Conservation (phyloP, 2,329 filamentous ascomycete species). For the Verticillium albo-atrum region DNA sequence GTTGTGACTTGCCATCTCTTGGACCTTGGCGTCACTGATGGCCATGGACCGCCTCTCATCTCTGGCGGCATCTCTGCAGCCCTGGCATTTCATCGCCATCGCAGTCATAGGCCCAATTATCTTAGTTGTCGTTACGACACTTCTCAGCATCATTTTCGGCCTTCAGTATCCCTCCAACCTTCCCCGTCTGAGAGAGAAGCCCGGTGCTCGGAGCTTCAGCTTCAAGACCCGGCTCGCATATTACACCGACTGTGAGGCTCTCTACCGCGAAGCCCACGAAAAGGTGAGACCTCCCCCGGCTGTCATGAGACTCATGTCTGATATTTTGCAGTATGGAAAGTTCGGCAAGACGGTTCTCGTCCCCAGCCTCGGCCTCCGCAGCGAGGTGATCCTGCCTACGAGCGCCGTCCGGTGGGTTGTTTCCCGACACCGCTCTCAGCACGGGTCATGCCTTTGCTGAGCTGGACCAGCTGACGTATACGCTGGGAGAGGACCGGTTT, state of each 20-base stretch:
- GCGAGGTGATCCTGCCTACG: constrained; percentile 37
- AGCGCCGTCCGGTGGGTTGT: constrained; percentile 33
- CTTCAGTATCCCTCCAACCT: not conserved
- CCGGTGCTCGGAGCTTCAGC: constrained; percentile 17
- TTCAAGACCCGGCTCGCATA: constrained; percentile 21
- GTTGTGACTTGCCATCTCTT: not conserved
- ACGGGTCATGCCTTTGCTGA: constrained; percentile 30
- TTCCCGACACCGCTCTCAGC: constrained; percentile 29
- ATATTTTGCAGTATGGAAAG: constrained; percentile 30
- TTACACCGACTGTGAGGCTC: constrained; percentile 21
- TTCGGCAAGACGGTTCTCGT: constrained; percentile 34
- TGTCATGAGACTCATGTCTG: not conserved
- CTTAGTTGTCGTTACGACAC: not conserved
- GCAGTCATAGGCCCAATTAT: not conserved
- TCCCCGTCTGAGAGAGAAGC: not conserved
- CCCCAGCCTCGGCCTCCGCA: constrained; percentile 32
- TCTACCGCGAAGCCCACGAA: constrained; percentile 25
- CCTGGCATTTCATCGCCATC: not conserved
- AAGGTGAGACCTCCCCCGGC: constrained; percentile 12
- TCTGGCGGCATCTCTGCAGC: not conserved
- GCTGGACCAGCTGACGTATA: constrained; percentile 29
- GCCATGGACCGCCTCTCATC: not conserved
- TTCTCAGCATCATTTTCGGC: not conserved
- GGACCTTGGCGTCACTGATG: not conserved
- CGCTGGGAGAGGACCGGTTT: constrained; percentile 28